Base-by-base conservation (phyloP, 2,329 filamentous ascomycete genomes). In the Colletotrichum sp. region DNA sequence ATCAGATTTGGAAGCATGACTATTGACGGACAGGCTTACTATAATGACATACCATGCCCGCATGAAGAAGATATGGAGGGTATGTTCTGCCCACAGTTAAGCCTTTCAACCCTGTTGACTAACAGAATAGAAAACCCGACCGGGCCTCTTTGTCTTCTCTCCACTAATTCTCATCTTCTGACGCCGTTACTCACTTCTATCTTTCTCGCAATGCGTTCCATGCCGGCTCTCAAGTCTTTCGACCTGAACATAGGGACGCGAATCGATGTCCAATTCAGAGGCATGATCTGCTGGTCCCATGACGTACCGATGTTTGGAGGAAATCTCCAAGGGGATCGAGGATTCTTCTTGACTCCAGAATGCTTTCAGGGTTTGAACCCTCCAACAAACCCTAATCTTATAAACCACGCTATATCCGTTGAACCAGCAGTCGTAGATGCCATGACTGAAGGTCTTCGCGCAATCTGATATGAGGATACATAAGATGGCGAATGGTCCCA, bases 11-110 rank as follows among this genome's bases (percentile, higher is more conserved):
- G 39, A 49, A 49, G 39, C 19, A 22, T 49, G 19, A 22, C 19
- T n/a, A n/a, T 49, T 49, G 39, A 49, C 9, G 0, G 39, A 49
- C 19, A 49, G 39, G 0, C 19, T n/a, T 49, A 49, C 19, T 49
- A 49, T 49, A 12, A 49, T 0, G 39, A 49, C n/a, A 49, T 0
- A 0, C 8, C 16, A 49, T 49, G 39, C 39, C 19, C 39, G 19
- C 19, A 49, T 49, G 6, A 12, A n/a, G 39, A 0, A n/a, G 0
- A 0, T 11, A 49, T 49, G 5, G 19, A 44, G 0, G 19, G 39
- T 49, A 49, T 49, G 39, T 49, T 0, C 39, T n/a, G 39, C 19
- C 39, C 19, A 49, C 39, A 12, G 0, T 49, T 22, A 5, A 49
- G 19, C 19, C 6, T 49, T 49, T 49, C 39, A 4, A 22, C 39